phyloP scores from a whole-genome alignment of 2,329 filamentous ascomycete genomes.

The Xylariaceae sp. region DNA sequence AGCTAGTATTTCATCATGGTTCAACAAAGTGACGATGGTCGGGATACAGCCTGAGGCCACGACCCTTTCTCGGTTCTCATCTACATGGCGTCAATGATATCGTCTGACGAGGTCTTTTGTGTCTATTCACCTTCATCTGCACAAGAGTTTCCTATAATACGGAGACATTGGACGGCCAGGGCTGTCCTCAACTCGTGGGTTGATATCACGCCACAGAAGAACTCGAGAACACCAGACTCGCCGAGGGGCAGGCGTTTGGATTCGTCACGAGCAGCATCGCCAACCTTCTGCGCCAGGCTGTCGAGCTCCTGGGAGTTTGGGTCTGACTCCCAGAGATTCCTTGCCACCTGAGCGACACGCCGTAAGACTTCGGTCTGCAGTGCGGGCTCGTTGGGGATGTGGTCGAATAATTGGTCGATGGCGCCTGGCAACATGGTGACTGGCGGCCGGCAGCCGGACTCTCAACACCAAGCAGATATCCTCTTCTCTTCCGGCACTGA shows the following conservation, averaged over 20 bases:
- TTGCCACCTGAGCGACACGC: slow-evolving; percentile 38
- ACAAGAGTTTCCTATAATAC: slow-evolving; percentile 61
- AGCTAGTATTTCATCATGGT: slow-evolving; percentile 45
- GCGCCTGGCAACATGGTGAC: slow-evolving; percentile 22
- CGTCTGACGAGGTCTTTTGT: not conserved
- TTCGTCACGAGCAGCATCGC: slow-evolving; percentile 54
- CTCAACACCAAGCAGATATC: no score
- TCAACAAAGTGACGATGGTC: slow-evolving; percentile 47
- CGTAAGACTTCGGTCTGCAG: slow-evolving; percentile 28
- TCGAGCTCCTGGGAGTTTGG: slow-evolving; percentile 43
- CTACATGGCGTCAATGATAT: slow-evolving; percentile 31
- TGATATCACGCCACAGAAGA: slow-evolving; percentile 50
- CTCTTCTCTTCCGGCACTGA: no score
- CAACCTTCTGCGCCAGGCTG: slow-evolving; percentile 49
- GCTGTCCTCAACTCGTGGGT: slow-evolving; percentile 37
- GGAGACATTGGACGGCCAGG: slow-evolving; percentile 54
- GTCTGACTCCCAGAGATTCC: slow-evolving; percentile 37
- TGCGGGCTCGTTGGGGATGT: slow-evolving; percentile 18
- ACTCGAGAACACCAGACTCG: slow-evolving; percentile 55
- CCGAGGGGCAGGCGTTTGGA: slow-evolving; percentile 57
- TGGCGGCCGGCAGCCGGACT: no score
- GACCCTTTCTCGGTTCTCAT: slow-evolving; percentile 58
- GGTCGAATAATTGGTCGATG: slow-evolving; percentile 21
- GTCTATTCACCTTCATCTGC: slow-evolving; percentile 53
- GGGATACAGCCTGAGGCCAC: slow-evolving; percentile 48